Evolutionary conservation across 2,329 filamentous ascomycete species (phyloP), one percentile per base, ranked within the genome.

Genomic region (Alternaria sp.): DNA sequence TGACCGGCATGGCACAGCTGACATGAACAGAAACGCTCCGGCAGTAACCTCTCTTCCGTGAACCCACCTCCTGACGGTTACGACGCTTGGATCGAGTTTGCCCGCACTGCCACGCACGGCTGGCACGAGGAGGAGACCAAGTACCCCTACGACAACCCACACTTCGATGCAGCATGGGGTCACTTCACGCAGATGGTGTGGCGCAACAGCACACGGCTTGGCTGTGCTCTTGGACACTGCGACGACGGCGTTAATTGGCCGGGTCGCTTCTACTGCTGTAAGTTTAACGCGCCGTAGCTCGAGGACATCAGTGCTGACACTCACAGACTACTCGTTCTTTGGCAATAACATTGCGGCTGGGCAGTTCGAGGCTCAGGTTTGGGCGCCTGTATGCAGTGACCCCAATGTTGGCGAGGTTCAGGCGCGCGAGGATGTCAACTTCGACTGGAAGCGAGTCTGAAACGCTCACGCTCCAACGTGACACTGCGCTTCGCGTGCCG

Each of bases 141-240:
- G 65, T 79, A 79, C 58, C 75, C 76, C 10, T 80, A 78, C 63
- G 65, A 72, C 53, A 66, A 75, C 20, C 78, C 76, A 6, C 63
- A 71, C 60, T 77, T 67, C 30, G 67, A 72, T 14, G 63, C 65
- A n/a, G 64, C 71, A 8, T 76, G 73, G 71, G 77, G 75, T 20
- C 78, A 81, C 70, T 81, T 81, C 70, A 75, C 76, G 7, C 79
- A 81, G 71, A 68, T 81, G 67, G 78, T 81, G 55, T 81, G 79
- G 79, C 77, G 77, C 53, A 75, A 77, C 63, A 72, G 71, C 12
- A 67, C 72, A 3, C 73, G 70, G n/a, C 64, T 81, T 28, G 79
- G 79, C 41, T 81, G 79, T 61, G 78, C 79, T 45, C 44, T 78
- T 4, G 70, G 68, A 18, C 65, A 73, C 58, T 79, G 78, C 68